Conservation (phyloP, 208 protist genomes). For the Leishmania braziliensis region DNA sequence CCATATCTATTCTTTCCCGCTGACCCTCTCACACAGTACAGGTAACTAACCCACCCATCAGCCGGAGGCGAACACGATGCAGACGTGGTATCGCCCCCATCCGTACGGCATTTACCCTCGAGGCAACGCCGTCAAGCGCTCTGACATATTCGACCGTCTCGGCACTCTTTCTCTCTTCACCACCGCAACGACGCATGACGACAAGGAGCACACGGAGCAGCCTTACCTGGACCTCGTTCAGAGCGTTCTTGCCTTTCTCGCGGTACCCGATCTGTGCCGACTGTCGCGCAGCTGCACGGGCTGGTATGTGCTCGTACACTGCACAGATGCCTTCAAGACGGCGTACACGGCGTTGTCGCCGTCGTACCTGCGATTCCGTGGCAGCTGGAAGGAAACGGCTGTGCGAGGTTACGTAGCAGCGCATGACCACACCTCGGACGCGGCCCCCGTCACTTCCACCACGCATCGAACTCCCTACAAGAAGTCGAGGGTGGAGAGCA, state of each 20-base stretch:
- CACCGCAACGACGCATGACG: conserved; percentile 42
- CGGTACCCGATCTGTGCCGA: conserved; percentile 66
- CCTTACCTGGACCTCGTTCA: conserved; percentile 75
- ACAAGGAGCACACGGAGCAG: conserved; percentile 66
- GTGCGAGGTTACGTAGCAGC: conserved; percentile 50
- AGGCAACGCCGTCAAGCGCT: conserved; percentile 58
- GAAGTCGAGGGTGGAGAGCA: conserved; percentile 8
- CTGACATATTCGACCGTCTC: conserved; percentile 61
- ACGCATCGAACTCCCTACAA: not conserved
- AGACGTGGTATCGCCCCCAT: conserved; percentile 80
- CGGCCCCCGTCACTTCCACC: not conserved
- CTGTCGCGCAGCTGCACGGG: conserved; percentile 77
- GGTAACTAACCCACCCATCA: not conserved
- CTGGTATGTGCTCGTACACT: conserved; percentile 84
- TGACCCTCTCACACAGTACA: not conserved
- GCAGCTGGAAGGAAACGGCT: conserved; percentile 82
- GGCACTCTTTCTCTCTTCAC: conserved; percentile 70
- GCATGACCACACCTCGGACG: not conserved
- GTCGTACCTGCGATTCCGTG: conserved; percentile 53
- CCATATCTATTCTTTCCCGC: not conserved
- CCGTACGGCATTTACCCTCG: conserved; percentile 83
- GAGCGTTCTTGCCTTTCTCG: conserved; percentile 65
- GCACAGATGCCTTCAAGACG: conserved; percentile 79
- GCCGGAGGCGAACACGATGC: conserved; percentile 23
- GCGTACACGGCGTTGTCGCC: conserved; percentile 68